phyloP scores from a whole-genome alignment of 148 eudicot genomes.

The Rhododendron kiyosumense region DNA sequence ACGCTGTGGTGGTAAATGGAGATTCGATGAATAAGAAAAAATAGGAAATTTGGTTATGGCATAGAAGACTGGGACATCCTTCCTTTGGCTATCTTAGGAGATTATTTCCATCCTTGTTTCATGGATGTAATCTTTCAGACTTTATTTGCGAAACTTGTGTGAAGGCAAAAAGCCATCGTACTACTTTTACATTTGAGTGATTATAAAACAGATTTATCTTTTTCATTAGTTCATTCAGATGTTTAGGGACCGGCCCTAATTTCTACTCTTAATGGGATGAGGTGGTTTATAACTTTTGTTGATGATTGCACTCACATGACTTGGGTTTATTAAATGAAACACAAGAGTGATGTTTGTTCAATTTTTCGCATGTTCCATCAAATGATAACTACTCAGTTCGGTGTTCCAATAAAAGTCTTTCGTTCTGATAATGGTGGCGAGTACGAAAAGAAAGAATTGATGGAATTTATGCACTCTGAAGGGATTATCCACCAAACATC shows the following conservation, averaged over 20 bases:
- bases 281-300: not conserved
- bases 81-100: not conserved
- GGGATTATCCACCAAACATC: too few species aligned
- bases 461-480: too few species aligned
- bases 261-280: not conserved
- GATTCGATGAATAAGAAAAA: not conserved
- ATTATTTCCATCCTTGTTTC: not conserved
- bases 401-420: not conserved
- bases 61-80: not conserved
- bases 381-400: not conserved
- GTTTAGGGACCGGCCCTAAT: not conserved
- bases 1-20: not conserved
- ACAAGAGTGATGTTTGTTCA: too few species aligned
- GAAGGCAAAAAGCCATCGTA: not conserved
- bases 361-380: not conserved
- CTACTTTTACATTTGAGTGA: not conserved
- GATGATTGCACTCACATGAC: slow-evolving; percentile 2
- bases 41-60: not conserved
- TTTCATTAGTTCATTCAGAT: not conserved
- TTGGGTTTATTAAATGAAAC: not conserved
- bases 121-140: not conserved
- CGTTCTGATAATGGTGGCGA: not conserved
- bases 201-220: not conserved
- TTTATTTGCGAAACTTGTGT: not conserved
- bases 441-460: too few species aligned